These are phyloP conservation scores for Gossypium gossypioides DNA, from an alignment of 441 rosid genomes.

Conservation along the genomic window DNA sequence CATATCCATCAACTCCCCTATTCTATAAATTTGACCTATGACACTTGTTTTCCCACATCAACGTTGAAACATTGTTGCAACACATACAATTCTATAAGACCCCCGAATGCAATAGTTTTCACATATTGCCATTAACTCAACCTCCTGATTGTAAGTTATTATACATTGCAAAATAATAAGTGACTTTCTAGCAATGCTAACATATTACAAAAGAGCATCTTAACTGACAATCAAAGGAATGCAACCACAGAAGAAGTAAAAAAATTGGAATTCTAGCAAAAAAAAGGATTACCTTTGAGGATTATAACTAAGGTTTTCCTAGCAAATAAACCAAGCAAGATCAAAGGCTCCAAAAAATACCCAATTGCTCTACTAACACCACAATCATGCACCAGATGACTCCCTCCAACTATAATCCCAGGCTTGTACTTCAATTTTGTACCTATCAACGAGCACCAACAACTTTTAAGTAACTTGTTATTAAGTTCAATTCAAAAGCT, in stretches of 20 bases:
- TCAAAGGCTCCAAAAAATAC: constrained; percentile 71
- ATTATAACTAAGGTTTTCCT: constrained; percentile 55
- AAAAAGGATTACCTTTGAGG: constrained; percentile 49
- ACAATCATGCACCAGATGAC: constrained; percentile 53
- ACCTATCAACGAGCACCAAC: constrained; percentile 29
- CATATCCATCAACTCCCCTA: not conserved
- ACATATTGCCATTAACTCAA: not conserved
- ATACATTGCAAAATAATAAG: not conserved
- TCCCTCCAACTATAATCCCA: constrained; percentile 71
- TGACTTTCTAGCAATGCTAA: not conserved
- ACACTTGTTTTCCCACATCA: not conserved
- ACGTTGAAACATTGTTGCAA: not conserved
- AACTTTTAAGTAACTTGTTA: not conserved
- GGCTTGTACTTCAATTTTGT: constrained; percentile 66
- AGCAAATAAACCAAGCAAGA: constrained; percentile 62
- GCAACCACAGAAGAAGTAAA: not conserved
- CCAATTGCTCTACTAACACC: constrained; percentile 65
- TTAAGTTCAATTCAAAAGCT: not conserved
- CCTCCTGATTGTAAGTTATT: not conserved
- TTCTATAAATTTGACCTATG: not conserved
- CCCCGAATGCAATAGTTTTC: not conserved
- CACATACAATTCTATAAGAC: not conserved
- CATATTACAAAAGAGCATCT: not conserved
- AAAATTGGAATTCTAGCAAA: not conserved
- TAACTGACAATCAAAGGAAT: not conserved